phyloP scores from a whole-genome alignment of 2,329 filamentous ascomycete species.

The Aspergillus sp. region DNA sequence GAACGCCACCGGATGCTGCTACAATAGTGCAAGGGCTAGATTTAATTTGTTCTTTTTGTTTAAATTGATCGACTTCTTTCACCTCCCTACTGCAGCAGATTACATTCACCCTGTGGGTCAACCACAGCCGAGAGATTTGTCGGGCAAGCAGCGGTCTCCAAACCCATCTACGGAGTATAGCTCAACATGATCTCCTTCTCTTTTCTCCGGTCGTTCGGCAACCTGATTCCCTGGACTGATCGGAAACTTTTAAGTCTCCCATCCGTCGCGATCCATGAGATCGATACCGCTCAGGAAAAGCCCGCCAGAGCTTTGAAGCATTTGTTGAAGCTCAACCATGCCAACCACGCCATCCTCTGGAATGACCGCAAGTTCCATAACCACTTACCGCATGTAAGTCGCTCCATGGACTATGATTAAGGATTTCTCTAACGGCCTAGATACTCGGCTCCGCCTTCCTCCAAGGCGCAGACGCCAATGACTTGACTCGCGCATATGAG shows the following conservation, averaged over 20 bases:
- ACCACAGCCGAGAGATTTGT: neutral
- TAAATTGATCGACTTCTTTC: too few species aligned
- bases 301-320: constrained; percentile 83
- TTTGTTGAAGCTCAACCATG: constrained; percentile 86
- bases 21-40: too few species aligned
- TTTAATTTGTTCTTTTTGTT: too few species aligned
- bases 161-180: neutral
- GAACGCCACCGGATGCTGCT: neutral
- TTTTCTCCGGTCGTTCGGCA: constrained; percentile 19
- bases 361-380: constrained; percentile 76
- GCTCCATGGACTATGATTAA: neutral
- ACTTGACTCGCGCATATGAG: constrained; percentile 81
- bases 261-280: constrained; percentile 70
- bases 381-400: constrained; percentile 69
- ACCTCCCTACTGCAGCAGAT: neutral
- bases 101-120: neutral
- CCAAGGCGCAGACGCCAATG: constrained; percentile 69
- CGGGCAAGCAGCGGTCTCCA: neutral
- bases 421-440: constrained; percentile 34
- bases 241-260: constrained; percentile 51
- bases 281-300: constrained; percentile 79
- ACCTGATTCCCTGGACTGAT: constrained; percentile 25
- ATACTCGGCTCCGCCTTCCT: constrained; percentile 82
- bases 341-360: constrained; percentile 81
- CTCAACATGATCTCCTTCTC: constrained; percentile 22